Percentiles rank a stretch among this genome's conserved stretches.
phyloP scores from a whole-genome alignment of 768 basidiomycete genomes.

The Hydnum rufescens region DNA sequence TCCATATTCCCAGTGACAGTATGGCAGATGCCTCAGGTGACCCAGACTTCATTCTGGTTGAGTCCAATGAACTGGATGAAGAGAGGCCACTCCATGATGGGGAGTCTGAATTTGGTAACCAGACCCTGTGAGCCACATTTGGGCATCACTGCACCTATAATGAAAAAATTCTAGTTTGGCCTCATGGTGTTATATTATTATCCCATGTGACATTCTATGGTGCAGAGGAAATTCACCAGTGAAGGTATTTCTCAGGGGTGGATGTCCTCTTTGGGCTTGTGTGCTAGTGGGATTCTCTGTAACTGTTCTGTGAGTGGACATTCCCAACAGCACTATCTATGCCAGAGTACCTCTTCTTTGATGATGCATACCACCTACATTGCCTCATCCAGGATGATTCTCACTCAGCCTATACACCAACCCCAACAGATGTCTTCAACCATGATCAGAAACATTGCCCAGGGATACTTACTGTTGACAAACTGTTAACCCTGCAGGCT shows the following conservation, averaged over 20 bases:
- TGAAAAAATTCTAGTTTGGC: slow-evolving; percentile 4
- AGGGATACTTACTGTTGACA: slow-evolving; percentile 13
- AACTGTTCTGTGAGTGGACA: not conserved
- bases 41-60: not conserved
- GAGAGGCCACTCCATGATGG: not conserved
- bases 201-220: slow-evolving; percentile 1
- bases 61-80: not conserved
- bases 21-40: not conserved
- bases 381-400: slow-evolving; percentile 6
- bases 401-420: slow-evolving; percentile 2
- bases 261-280: not conserved
- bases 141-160: slow-evolving; percentile 2
- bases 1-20: not conserved
- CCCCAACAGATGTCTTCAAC: slow-evolving; percentile 22
- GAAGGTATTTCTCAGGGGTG: not conserved
- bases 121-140: not conserved
- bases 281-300: not conserved
- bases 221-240: slow-evolving; percentile 1
- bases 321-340: slow-evolving; percentile 2
- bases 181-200: slow-evolving; percentile 4
- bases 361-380: slow-evolving; percentile 13
- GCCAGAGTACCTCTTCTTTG: slow-evolving; percentile 9
- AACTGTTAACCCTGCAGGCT: slow-evolving; percentile 17
- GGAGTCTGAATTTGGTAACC: not conserved
- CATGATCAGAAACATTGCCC: slow-evolving; percentile 21